Base-by-base conservation (phyloP, 257 asterid genomes). In the Petunia secreta region DNA sequence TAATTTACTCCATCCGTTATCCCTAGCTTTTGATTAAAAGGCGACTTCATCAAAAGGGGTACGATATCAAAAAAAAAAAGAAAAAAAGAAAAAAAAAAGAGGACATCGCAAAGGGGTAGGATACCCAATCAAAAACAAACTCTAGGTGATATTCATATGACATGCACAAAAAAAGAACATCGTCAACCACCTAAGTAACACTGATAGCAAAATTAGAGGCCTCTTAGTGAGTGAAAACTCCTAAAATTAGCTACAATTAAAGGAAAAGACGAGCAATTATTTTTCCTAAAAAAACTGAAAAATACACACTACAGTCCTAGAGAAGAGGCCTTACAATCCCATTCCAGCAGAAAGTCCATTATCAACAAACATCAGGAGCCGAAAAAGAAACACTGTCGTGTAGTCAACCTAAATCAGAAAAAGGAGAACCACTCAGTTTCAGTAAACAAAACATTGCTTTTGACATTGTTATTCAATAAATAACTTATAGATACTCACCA, bases 341-440 rank as follows among this genome's bases (percentile, higher is more conserved):
- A 96, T 91, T 83, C 98, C 99, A 84, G 97, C 85, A 83, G 99
- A 93, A 85, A 94, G 88, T 15, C 97, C 98, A 85, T 96, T 94
- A 84, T 96, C 99, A 67, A 94, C 91, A 84, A 96, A 96, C 99
- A 96, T 96, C 93, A 96, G 87, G 75, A 94, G 91, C 87, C 99
- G 96, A 86, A 96, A 92, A 77, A 94, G 79, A 75, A 94, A 96
- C 82, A 96, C 99, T 0, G 92, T 59, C 0, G 93, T 89, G 82
- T 96, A 96, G 85, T 96, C 99, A 80, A 91, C 99, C 99, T 96
- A 85, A 48, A 74, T 16, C 75, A 63, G 37, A 16, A 58, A 57
- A 9, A 79, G 25, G 13, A 1, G 11, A 48, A 50, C 75, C 48
- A 34, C 34, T 48, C 1, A 34, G 25, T 50, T 4, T 50, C 62